These are phyloP conservation scores for Elongisporangium undulatum DNA, from an alignment of 352 stramenopile species.

Conservation along the genomic window DNA sequence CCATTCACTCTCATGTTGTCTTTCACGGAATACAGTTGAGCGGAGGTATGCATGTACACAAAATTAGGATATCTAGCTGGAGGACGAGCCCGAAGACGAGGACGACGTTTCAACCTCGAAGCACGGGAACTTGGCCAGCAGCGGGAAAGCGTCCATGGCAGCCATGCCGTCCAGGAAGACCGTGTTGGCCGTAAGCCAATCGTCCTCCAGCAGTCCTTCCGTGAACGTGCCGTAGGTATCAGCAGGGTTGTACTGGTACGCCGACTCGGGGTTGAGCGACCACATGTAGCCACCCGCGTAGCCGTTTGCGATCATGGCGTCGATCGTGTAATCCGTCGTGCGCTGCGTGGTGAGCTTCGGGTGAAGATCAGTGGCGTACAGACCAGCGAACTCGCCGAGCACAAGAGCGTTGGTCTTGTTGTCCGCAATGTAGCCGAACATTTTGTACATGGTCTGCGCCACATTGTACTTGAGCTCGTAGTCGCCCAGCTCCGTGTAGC, in stretches of 20 bases:
- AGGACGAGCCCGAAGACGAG: constrained; percentile 14
- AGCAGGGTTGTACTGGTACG: constrained; percentile 71
- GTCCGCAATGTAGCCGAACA: constrained; percentile 61
- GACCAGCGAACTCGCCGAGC: constrained; percentile 61
- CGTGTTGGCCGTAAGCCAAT: constrained; percentile 68
- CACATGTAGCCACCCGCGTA: constrained; percentile 78
- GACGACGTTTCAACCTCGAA: constrained; percentile 25
- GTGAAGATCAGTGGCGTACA: constrained; percentile 58
- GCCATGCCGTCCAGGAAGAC: constrained; percentile 55
- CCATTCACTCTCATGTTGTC: too few species aligned
- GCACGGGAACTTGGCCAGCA: constrained; percentile 70
- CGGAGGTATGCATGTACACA: too few species aligned
- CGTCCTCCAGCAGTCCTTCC: constrained; percentile 56
- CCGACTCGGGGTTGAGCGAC: constrained; percentile 72
- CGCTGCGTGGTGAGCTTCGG: constrained; percentile 52
- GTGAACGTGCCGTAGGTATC: constrained; percentile 59
- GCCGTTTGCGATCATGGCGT: constrained; percentile 43
- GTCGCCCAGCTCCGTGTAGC: constrained; percentile 54
- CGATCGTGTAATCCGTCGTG: constrained; percentile 62
- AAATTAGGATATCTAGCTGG: too few species aligned
- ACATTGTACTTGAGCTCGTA: constrained; percentile 47
- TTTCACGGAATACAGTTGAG: too few species aligned
- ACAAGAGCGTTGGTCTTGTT: constrained; percentile 49
- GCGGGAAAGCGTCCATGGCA: constrained; percentile 40
- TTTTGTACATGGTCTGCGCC: constrained; percentile 56